Percentiles rank a stretch among this genome's conserved stretches.
Evolutionary conservation across 257 asterid genomes (phyloP).

Genomic region (Sherardia arvensis): DNA sequence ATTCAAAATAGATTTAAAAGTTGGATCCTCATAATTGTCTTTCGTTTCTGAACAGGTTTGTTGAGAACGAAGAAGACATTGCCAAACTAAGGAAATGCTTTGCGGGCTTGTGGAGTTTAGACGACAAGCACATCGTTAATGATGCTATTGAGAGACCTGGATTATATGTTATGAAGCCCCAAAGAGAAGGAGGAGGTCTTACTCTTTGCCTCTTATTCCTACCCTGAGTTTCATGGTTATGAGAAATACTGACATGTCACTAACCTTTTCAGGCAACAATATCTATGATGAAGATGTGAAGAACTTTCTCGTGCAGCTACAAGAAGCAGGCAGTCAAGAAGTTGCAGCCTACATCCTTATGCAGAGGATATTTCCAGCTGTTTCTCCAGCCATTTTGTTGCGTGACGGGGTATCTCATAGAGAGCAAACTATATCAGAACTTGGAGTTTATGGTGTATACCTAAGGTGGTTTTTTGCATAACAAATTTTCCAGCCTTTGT

Average conservation of each 20-base stretch:
- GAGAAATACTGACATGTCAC: neutral
- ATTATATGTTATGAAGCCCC: constrained; percentile 92
- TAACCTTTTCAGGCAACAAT: constrained; percentile 57
- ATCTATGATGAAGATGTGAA: constrained; percentile 79
- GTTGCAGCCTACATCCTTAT: constrained; percentile 88
- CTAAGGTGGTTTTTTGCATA: constrained; percentile 44
- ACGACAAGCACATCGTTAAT: constrained; percentile 45
- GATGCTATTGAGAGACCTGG: constrained; percentile 81
- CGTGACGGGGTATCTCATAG: constrained; percentile 60
- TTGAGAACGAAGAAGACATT: constrained; percentile 76
- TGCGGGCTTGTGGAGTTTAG: constrained; percentile 96
- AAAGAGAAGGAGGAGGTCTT: constrained; percentile 99
- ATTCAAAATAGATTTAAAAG: neutral
- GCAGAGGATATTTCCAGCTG: constrained; percentile 88
- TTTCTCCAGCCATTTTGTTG: constrained; percentile 66
- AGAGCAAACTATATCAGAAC: constrained; percentile 78
- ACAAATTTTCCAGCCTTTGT: neutral
- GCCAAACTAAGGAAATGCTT: constrained; percentile 79
- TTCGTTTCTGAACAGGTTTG: constrained; percentile 49
- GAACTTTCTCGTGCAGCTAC: constrained; percentile 51
- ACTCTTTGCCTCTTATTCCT: neutral
- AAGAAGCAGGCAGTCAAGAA: constrained; percentile 55
- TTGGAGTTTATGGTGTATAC: constrained; percentile 70
- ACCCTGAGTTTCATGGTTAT: neutral
- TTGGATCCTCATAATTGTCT: neutral